These are phyloP conservation scores for Echinochloa phyllopogon DNA, from an alignment of 176 grass and related monocot species.

Conservation along the genomic window DNA sequence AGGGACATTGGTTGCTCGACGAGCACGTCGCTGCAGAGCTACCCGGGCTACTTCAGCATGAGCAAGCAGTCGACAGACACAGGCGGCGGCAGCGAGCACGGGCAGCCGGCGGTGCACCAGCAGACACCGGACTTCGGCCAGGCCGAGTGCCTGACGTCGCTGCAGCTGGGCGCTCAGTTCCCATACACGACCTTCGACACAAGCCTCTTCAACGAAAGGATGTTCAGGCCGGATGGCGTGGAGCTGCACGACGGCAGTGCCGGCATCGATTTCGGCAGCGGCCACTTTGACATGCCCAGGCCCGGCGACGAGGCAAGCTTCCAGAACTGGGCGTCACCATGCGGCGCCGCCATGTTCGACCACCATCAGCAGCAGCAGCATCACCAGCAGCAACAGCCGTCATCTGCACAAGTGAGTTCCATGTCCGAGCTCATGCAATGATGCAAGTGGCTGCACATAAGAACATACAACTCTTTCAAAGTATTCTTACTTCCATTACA, in stretches of 20 bases:
- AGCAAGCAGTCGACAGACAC: slow-evolving; percentile 47
- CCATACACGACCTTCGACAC: slow-evolving; percentile 50
- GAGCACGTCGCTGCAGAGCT: slow-evolving; percentile 60
- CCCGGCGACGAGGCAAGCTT: slow-evolving; percentile 66
- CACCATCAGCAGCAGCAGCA: slow-evolving; percentile 47
- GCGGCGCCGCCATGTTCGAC: slow-evolving; percentile 54
- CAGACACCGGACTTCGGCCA: slow-evolving; percentile 44
- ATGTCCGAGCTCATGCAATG: slow-evolving; percentile 16
- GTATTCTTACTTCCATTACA: not conserved
- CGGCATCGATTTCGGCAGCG: slow-evolving; percentile 40
- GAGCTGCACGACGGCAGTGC: slow-evolving; percentile 40
- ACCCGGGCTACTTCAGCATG: slow-evolving; percentile 58
- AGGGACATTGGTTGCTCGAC: slow-evolving; percentile 71
- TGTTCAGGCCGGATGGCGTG: slow-evolving; percentile 54
- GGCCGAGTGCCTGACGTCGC: slow-evolving; percentile 51
- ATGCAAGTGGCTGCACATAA: not conserved
- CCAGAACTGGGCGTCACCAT: slow-evolving; percentile 71
- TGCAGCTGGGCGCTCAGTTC: slow-evolving; percentile 57
- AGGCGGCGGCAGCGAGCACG: slow-evolving; percentile 38
- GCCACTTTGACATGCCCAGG: slow-evolving; percentile 61
- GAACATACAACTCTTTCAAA: not conserved
- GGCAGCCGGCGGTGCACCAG: slow-evolving; percentile 39
- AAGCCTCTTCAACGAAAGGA: slow-evolving; percentile 47
- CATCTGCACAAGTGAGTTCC: slow-evolving; percentile 63
- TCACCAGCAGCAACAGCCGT: slow-evolving; percentile 48